Evolutionary conservation across 2,329 filamentous ascomycete species (phyloP).

Genomic region (Neopestalotiopsis rosae): DNA sequence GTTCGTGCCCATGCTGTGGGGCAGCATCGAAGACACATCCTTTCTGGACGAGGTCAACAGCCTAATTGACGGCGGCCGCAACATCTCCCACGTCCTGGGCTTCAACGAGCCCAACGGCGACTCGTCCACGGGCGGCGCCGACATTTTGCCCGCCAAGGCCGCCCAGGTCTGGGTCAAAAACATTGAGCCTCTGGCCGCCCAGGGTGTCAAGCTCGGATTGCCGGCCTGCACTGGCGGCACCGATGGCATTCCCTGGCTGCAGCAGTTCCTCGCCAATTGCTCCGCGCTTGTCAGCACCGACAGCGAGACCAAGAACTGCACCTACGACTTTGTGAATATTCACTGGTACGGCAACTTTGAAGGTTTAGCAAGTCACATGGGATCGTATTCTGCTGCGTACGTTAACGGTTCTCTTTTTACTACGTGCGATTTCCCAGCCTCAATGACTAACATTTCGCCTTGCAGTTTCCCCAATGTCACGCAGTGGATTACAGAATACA

Average conservation of each 20-base stretch:
- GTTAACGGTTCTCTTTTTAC: conserved; percentile 17
- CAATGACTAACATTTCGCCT: neutral
- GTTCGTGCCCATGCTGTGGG: conserved; percentile 86
- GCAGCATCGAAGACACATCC: conserved; percentile 58
- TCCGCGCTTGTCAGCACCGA: conserved; percentile 59
- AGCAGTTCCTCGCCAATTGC: conserved; percentile 68
- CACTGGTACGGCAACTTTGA: conserved; percentile 76
- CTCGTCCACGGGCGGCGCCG: conserved; percentile 62
- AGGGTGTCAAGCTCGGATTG: conserved; percentile 71
- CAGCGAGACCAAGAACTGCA: conserved; percentile 55
- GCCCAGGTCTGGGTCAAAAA: conserved; percentile 74
- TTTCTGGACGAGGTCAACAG: conserved; percentile 66
- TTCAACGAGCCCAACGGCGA: conserved; percentile 82
- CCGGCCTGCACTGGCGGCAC: conserved; percentile 71
- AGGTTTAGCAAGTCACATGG: conserved; percentile 70
- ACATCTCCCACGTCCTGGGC: conserved; percentile 71
- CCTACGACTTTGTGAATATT: conserved; percentile 66
- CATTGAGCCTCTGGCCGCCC: conserved; percentile 69
- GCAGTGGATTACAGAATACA: conserved; percentile 84
- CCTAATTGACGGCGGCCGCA: conserved; percentile 57
- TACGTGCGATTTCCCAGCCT: neutral
- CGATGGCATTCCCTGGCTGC: conserved; percentile 69
- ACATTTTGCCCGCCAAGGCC: conserved; percentile 63
- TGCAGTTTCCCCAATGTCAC: conserved; percentile 62
- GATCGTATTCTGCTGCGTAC: conserved; percentile 57